Percentiles rank a stretch among this genome's conserved stretches.
Conservation (phyloP, 306 rosid genomes). For the Trichosanthes cucumerina region DNA sequence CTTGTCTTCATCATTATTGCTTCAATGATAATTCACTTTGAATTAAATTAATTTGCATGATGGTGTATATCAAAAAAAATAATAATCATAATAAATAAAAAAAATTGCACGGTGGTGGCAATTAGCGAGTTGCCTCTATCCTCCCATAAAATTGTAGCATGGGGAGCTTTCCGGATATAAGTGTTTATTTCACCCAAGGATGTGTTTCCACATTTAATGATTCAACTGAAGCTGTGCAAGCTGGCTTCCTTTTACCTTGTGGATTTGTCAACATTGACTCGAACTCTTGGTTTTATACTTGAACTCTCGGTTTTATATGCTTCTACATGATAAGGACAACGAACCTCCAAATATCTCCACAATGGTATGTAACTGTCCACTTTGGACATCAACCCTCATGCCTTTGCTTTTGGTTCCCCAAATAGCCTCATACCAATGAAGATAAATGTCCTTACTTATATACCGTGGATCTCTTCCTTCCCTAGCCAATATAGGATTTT, state of each 20-base stretch:
- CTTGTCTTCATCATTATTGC: neutral
- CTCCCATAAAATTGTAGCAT: neutral
- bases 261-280: neutral
- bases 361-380: no score
- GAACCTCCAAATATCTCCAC: no score
- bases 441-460: no score
- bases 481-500: no score
- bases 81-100: no score
- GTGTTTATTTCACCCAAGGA: neutral
- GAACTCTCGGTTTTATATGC: no score
- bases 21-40: neutral
- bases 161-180: neutral
- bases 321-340: no score
- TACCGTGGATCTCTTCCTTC: no score
- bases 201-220: neutral
- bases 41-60: neutral
- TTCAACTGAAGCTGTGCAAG: neutral
- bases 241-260: neutral
- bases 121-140: neutral
- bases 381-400: no score
- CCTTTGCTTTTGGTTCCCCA: no score
- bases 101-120: neutral
- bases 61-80: neutral
- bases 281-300: neutral
- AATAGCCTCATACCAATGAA: no score